Evolutionary conservation across 371 early-diverging fungal genomes (phyloP), one percentile per base, ranked within the genome.

Genomic region (Cokeromyces recurvatus): DNA sequence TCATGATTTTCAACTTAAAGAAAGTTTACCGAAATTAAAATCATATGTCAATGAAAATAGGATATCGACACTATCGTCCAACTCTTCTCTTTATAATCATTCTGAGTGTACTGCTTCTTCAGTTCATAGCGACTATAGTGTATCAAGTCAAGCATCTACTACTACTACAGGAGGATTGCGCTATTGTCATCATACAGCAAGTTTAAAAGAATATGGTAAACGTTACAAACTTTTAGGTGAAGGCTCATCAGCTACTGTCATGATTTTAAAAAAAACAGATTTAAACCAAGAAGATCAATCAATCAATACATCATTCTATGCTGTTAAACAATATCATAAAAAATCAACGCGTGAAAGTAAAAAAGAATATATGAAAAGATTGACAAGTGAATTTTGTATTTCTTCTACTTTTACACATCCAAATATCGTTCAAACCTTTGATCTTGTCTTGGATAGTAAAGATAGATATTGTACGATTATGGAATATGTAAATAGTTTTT

Each of bases 391-490:
- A 70, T 95, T 92, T 57, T 94, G 95, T 65, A 95, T 95, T 50
- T 80, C 85, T 25, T 90, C 92, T 2, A 83, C 87, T 15, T 71
- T 97, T 35, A 77, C 85, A 40, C 92, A 95, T 64, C 76, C 78
- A 45, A 95, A 97, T 61, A 64, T 97, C 7, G 88, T 97, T 11
- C 81, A 89, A 54, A 95, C 95, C 0, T 77, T 95, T 10, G 97
- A 97, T 64, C 66, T 97, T 19, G 86, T 94, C 12, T 80, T 88
- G 64, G 94, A 95, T 61, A 77, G 84, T 51, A 81, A 86, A 46
- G 77, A 74, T 23, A 74, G 85, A 35, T 95, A 94, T 86, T 97
- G 92, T 69, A 90, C 88, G 47, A 91, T 95, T 15, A 97, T 97
- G 97, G 92, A 90, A 61, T 72, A 68, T 41, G 35, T 34, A 34